These are phyloP conservation scores for Cercophora newfieldiana DNA, from an alignment of 495 filamentous ascomycete species.

Conservation along the genomic window DNA sequence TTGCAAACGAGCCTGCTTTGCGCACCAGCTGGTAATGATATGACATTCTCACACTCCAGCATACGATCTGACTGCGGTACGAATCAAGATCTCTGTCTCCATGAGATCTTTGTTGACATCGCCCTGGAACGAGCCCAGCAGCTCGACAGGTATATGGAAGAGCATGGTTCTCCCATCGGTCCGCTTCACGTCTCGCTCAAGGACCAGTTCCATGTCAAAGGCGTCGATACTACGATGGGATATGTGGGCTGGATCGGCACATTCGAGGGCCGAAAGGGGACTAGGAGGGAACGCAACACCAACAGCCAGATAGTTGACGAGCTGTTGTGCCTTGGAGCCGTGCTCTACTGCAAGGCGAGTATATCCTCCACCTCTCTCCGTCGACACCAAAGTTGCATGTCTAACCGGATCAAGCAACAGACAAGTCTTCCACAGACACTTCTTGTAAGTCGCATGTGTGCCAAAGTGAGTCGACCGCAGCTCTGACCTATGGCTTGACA, in stretches of 20 bases:
- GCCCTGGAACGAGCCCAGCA: not conserved
- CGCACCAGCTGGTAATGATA: not conserved
- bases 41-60: not conserved
- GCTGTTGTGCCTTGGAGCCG: not conserved
- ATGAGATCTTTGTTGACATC: not conserved
- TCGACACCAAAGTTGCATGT: not conserved
- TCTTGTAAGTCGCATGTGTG: not conserved
- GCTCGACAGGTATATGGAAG: not conserved
- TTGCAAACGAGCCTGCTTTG: not conserved
- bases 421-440: not conserved
- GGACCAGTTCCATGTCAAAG: constrained; percentile 4
- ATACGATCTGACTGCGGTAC: too few species aligned
- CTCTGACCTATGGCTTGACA: not conserved
- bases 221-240: not conserved
- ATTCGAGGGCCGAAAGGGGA: not conserved
- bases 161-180: not conserved
- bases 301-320: not conserved
- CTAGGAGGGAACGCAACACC: not conserved
- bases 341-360: not conserved
- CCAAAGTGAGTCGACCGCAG: too few species aligned
- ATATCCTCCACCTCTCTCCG: not conserved
- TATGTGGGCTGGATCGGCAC: not conserved
- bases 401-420: not conserved
- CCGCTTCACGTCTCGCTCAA: not conserved
- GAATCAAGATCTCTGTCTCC: too few species aligned